A percentile compares a stretch with the other conserved stretches of the same genome.
These are phyloP conservation scores for Ciborinia camelliae DNA, from an alignment of 2,329 filamentous ascomycete genomes.

Conservation along the genomic window DNA sequence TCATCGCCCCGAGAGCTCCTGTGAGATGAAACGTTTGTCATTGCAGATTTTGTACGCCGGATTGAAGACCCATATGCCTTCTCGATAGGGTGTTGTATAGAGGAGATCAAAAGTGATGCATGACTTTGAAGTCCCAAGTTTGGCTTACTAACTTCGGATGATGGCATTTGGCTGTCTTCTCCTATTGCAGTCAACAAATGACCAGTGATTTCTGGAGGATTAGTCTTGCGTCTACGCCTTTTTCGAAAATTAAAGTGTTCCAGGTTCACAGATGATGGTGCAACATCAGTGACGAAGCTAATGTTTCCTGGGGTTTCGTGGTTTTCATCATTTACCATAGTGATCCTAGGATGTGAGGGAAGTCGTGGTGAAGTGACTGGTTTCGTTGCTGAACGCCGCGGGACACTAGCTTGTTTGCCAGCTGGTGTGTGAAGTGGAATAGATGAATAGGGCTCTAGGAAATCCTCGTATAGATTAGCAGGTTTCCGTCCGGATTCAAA, in stretches of 20 bases:
- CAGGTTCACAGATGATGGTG: conserved; percentile 34
- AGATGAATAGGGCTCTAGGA: not conserved
- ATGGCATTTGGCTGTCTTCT: not conserved
- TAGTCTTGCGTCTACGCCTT: conserved; percentile 20
- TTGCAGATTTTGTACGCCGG: not conserved
- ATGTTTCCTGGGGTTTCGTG: conserved; percentile 19
- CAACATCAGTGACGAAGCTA: conserved; percentile 35
- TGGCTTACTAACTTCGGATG: not conserved
- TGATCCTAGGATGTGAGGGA: not conserved
- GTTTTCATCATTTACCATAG: not conserved
- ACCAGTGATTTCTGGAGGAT: not conserved
- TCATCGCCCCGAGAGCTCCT: conserved; percentile 1
- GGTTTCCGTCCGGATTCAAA: not conserved
- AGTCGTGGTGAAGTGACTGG: not conserved
- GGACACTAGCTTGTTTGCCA: not conserved
- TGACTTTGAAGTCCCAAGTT: not conserved
- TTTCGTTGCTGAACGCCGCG: not conserved
- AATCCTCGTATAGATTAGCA: not conserved
- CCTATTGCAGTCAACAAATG: not conserved
- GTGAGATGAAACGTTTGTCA: not conserved
- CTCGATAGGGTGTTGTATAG: not conserved
- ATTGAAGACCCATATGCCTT: not conserved
- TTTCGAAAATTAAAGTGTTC: conserved; percentile 35
- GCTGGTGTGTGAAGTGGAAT: not conserved
- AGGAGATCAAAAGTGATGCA: not conserved